Evolutionary conservation across 2,329 filamentous ascomycete genomes (phyloP), one percentile per base, ranked within the genome.

Genomic region (Colletotrichum spaethianum): DNA sequence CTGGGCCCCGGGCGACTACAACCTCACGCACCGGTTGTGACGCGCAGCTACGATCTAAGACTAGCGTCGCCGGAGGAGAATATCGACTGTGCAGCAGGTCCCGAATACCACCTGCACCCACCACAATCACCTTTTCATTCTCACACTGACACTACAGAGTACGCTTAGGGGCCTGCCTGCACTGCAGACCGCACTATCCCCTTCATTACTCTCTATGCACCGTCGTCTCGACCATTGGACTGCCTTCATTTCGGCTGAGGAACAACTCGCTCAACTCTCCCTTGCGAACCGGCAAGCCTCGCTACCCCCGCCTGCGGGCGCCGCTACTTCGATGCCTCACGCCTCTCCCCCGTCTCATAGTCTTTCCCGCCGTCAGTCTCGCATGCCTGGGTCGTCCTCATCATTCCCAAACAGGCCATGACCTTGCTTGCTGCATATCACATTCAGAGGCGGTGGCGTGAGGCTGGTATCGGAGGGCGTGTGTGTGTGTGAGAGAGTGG

Each of bases 21-120:
- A 68, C 59, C 57, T 69, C 44, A 68, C 64, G 64, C 69, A 69
- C 59, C 59, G 59, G 65, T 53, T 63, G 65, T 72, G 69, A 72
- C 69, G 69, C 69, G 69, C 69, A 72, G 69, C 59, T 72, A 40
- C 65, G 69, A 72, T 72, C 65, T 69, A 59, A 72, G 65, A 69
- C 69, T 69, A 72, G 69, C 65, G 59, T 28, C 65, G 23, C 20
- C 59, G 64, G 52, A 63, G 68, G 59, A 69, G 59, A 68, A 72
- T 61, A 71, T 69, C 69, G 59, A 69, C 69, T 69, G 69, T 72
- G 69, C 69, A 72, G 69, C 65, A 60, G 63, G 59, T 69, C 69
- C 69, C 69, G 65, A 69, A 72, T 72, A 69, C 69, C 44, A 72
- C 69, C 59, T 61, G 26, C 62, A 67, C 56, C 42, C 23, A 31